Base-by-base conservation (phyloP, 2,329 filamentous ascomycete genomes). In the Fusarium sp. region DNA sequence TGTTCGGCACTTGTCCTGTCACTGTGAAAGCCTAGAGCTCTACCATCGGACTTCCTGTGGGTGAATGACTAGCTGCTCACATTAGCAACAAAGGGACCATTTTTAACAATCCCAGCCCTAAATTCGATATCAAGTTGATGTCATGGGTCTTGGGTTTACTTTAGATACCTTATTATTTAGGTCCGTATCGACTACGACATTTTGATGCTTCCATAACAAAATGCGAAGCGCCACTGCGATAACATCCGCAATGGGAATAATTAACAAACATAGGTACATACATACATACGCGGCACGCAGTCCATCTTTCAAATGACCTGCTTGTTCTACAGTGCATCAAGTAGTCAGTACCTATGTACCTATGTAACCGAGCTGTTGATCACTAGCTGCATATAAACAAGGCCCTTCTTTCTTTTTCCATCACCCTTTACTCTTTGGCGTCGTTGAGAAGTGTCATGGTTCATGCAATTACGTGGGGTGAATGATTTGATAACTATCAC, bases 1-100 rank as follows among this genome's bases (percentile, higher is more conserved):
- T 66, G 59, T 66, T 70, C 67, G 67, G 67, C 66, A 70, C 59
- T 70, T 70, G 66, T 65, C 38, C 66, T 70, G 64, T 65, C 51
- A 58, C 63, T 53, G 35, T 41, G 51, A 66, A 53, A 58, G 55
- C 30, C 32, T 50, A n/a, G 24, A 58, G 55, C 55, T 58, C 41
- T 57, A 18, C 42, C 54, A 35, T 47, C 28, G 26, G 28, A 57
- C 22, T 57, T 57, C 30, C 39, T 47, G 39, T 57, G 54, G 18
- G 30, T n/a, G 38, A 58, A 44, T 57, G 44, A 32, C 30, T 66
- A 42, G 30, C 36, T 45, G 38, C 26, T 30, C 14, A 35, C 30
- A 30, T 50, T 57, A 24, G 30, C 24, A 38, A 35, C 24, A 35
- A 59, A 59, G 42, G 50, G 44, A 22, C 32, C 32, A n/a, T 61